Evolutionary conservation across 225 moss, liverwort and hornwort species (phyloP).

Genomic region (Sphagnum contortum): DNA sequence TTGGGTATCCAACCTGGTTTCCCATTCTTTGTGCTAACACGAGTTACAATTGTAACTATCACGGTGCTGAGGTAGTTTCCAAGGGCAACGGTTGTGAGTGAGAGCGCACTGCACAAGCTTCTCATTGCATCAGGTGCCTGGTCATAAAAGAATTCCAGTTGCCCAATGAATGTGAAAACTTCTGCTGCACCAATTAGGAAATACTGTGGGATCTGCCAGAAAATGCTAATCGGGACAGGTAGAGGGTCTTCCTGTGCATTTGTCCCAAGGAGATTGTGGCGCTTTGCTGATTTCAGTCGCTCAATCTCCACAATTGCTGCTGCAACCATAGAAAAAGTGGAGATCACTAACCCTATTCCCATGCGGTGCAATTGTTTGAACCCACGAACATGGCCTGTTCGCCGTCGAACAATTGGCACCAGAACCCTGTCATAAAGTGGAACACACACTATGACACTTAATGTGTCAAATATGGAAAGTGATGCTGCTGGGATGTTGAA

Average conservation of each 20-base stretch:
- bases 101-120: conserved; percentile 59
- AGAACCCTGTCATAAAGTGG: conserved; percentile 65
- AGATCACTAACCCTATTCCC: conserved; percentile 74
- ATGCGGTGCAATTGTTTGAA: conserved; percentile 84
- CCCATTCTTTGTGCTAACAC: conserved; percentile 23
- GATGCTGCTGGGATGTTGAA: conserved; percentile 62
- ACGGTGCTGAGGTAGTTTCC: conserved; percentile 76
- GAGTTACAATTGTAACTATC: conserved; percentile 65
- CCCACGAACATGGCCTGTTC: conserved; percentile 57
- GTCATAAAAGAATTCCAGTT: conserved; percentile 90
- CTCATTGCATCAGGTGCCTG: conserved; percentile 93
- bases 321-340: conserved; percentile 66
- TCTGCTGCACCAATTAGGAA: conserved; percentile 63
- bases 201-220: conserved; percentile 86
- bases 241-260: conserved; percentile 6
- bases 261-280: conserved; percentile 24
- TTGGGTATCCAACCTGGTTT: conserved; percentile 73
- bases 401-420: conserved; percentile 51
- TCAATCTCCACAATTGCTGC: conserved; percentile 69
- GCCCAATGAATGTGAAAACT: conserved; percentile 77
- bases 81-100: conserved; percentile 60
- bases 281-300: conserved; percentile 41
- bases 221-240: conserved; percentile 51
- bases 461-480: conserved; percentile 65
- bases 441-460: conserved; percentile 73